These are phyloP conservation scores for Ocimum tenuiflorum DNA, from an alignment of 257 asterid genomes.

Conservation along the genomic window DNA sequence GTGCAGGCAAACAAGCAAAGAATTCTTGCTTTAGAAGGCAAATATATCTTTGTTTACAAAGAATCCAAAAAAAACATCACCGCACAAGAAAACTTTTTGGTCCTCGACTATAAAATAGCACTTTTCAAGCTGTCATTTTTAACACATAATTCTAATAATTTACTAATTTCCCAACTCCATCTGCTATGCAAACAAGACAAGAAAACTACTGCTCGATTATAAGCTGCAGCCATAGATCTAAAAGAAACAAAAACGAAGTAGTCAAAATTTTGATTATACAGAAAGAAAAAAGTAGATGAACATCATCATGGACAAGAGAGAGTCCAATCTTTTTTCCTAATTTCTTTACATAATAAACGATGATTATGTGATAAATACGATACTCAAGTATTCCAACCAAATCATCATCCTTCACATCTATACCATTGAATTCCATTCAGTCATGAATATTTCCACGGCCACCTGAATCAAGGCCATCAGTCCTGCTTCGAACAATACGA, in stretches of 20 bases:
- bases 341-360: constrained; percentile 23
- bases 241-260: background rate
- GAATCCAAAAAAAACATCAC: constrained; percentile 2
- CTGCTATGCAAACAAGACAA: background rate
- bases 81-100: constrained; percentile 6
- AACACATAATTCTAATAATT: too few relatives aligned
- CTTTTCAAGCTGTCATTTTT: too few relatives aligned
- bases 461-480: constrained; percentile 50
- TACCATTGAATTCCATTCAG: background rate
- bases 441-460: constrained; percentile 27
- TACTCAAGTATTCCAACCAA: background rate
- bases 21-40: background rate
- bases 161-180: background rate
- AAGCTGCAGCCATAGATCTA: background rate
- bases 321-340: constrained; percentile 22
- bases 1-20: background rate
- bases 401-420: background rate
- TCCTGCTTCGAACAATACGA: constrained; percentile 61
- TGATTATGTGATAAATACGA: background rate
- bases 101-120: constrained; percentile 5
- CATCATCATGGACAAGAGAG: constrained; percentile 18
- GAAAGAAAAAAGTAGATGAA: background rate
- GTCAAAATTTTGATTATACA: constrained; percentile 17
- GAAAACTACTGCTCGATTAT: background rate
- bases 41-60: constrained; percentile 7